A percentile compares a stretch with the other conserved stretches of the same genome.
phyloP scores from a whole-genome alignment of 257 asterid genomes.

The Penstemon eatonii region DNA sequence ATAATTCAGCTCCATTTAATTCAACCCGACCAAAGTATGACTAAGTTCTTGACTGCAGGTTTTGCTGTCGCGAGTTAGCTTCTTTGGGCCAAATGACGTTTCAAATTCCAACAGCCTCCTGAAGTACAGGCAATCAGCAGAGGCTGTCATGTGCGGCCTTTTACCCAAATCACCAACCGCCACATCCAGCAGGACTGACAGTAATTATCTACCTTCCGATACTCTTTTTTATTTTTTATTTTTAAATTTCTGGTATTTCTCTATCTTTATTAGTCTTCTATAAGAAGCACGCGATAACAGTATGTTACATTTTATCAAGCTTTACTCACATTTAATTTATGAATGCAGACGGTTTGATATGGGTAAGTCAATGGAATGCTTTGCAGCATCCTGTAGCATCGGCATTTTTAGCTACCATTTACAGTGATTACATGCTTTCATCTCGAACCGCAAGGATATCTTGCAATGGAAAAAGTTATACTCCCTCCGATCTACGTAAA shows the following conservation, averaged over 20 bases:
- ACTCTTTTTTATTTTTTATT: conserved; percentile 2
- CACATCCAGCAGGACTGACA: conserved; percentile 65
- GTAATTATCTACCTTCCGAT: conserved; percentile 41
- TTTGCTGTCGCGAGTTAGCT: conserved; percentile 68
- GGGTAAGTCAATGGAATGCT: conserved; percentile 87
- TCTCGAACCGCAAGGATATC: conserved; percentile 55
- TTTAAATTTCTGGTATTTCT: background rate
- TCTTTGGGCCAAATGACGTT: conserved; percentile 56
- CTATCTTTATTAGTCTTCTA: too few species aligned
- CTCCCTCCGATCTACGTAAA: conserved; percentile 58
- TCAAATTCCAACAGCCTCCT: conserved; percentile 42
- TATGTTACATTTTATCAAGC: background rate
- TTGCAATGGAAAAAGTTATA: conserved; percentile 51
- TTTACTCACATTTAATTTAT: conserved; percentile 28
- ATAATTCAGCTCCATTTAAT: too few species aligned
- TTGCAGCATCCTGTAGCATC: conserved; percentile 89
- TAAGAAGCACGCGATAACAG: too few species aligned
- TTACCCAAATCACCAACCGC: conserved; percentile 80
- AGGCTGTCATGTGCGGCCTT: conserved; percentile 86
- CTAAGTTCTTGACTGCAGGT: conserved; percentile 49
- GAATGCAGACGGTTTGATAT: conserved; percentile 71
- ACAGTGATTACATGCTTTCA: conserved; percentile 79
- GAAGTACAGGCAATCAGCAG: conserved; percentile 72
- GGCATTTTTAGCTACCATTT: conserved; percentile 71
- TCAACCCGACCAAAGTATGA: too few species aligned